These are phyloP conservation scores for Lolium rigidum DNA, from an alignment of 176 grass and related monocot species.

Conservation along the genomic window DNA sequence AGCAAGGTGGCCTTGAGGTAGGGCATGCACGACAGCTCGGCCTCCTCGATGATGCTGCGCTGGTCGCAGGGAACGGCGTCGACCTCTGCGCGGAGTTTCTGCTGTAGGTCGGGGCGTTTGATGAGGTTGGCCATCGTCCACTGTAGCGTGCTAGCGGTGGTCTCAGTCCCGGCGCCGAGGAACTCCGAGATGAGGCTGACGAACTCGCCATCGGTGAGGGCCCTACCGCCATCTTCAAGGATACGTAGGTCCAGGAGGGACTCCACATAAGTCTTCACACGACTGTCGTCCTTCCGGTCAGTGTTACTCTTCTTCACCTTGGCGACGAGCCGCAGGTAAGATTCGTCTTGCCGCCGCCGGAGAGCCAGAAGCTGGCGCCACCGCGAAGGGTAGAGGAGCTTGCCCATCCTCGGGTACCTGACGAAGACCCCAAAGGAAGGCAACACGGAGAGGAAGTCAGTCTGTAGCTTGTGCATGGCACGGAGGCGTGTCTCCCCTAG, in stretches of 20 bases:
- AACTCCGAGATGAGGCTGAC: constrained; percentile 40
- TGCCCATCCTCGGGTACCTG: neutral
- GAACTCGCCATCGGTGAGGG: constrained; percentile 4
- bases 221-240: neutral
- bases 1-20: constrained; percentile 64
- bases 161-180: neutral
- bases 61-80: neutral
- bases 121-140: constrained; percentile 42
- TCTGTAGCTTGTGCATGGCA: neutral
- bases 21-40: constrained; percentile 40
- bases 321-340: constrained; percentile 46
- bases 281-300: neutral
- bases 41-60: constrained; percentile 1
- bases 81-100: neutral
- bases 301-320: neutral
- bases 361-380: constrained; percentile 22
- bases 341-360: constrained; percentile 29
- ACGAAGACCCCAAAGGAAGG: neutral
- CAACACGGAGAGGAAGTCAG: neutral
- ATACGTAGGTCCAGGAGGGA: constrained; percentile 10
- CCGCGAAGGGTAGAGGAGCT: neutral
- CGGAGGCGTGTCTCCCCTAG: neutral
- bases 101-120: neutral
- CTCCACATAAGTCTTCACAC: neutral
- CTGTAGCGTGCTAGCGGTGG: neutral